phyloP scores from a whole-genome alignment of 2,329 filamentous ascomycete species.

The Scytalidium sp. region DNA sequence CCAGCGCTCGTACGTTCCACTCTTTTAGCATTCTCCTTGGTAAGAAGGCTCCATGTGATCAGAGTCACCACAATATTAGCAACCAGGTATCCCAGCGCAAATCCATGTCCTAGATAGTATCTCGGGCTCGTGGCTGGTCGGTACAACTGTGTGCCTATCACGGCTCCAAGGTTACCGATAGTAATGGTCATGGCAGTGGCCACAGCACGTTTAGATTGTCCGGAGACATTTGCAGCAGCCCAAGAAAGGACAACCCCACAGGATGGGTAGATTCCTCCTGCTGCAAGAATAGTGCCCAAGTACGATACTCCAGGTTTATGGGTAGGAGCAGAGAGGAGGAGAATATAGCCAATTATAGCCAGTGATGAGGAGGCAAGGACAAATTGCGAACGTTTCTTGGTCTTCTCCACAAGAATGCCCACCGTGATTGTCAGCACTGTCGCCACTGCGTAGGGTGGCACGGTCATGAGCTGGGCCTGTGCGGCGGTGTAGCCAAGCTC shows the following conservation, averaged over 20 bases:
- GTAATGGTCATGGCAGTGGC: slow-evolving; percentile 71
- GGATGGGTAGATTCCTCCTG: slow-evolving; percentile 65
- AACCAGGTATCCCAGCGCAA: slow-evolving; percentile 62
- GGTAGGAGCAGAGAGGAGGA: slow-evolving; percentile 48
- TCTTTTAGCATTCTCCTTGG: slow-evolving; percentile 54
- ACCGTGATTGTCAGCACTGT: slow-evolving; percentile 56
- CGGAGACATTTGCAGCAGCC: slow-evolving; percentile 70
- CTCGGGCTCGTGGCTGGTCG: slow-evolving; percentile 56
- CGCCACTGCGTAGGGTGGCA: slow-evolving; percentile 62
- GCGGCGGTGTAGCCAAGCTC: slow-evolving; percentile 52
- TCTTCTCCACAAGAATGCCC: slow-evolving; percentile 58
- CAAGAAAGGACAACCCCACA: slow-evolving; percentile 63
- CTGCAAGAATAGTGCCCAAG: slow-evolving; percentile 59
- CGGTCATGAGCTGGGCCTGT: slow-evolving; percentile 54
- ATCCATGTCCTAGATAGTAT: slow-evolving; percentile 63
- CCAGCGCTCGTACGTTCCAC: slow-evolving; percentile 39
- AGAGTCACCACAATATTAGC: slow-evolving; percentile 54
- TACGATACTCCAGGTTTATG: slow-evolving; percentile 55
- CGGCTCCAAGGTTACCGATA: slow-evolving; percentile 66
- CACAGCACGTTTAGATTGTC: slow-evolving; percentile 66
- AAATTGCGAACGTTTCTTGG: slow-evolving; percentile 57
- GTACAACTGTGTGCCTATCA: slow-evolving; percentile 69
- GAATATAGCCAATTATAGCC: slow-evolving; percentile 60
- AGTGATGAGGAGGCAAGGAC: slow-evolving; percentile 55
- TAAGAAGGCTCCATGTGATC: slow-evolving; percentile 51